Evolutionary conservation across 73 alveolate genomes (phyloP).

Genomic region (Diophrys appendiculata): DNA sequence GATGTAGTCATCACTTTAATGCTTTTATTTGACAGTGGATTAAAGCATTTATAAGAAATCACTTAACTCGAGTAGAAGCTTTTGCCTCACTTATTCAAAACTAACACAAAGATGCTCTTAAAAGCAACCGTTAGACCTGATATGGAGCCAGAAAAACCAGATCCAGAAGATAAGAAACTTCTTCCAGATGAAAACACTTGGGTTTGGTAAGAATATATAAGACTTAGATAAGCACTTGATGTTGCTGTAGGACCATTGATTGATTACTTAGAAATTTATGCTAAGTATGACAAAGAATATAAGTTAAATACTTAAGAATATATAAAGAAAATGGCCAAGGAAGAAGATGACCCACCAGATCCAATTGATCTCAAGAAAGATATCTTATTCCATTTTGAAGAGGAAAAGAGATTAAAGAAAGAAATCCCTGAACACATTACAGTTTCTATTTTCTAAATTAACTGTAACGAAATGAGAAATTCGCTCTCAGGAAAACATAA

Average conservation of each 20-base stretch:
- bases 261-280: constrained; percentile 73
- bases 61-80: constrained; percentile 77
- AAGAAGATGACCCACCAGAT: constrained; percentile 79
- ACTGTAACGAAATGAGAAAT: constrained; percentile 92
- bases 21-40: constrained; percentile 86
- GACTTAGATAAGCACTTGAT: constrained; percentile 64
- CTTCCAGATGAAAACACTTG: constrained; percentile 69
- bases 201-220: constrained; percentile 77
- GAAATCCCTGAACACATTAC: constrained; percentile 81
- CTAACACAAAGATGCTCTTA: constrained; percentile 77
- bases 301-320: constrained; percentile 75
- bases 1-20: constrained; percentile 73
- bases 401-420: constrained; percentile 71
- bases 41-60: constrained; percentile 83
- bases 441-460: constrained; percentile 91
- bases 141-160: constrained; percentile 72
- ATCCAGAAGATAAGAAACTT: constrained; percentile 62
- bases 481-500: constrained; percentile 81
- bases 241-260: constrained; percentile 81
- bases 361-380: constrained; percentile 74
- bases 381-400: constrained; percentile 69
- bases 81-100: constrained; percentile 84
- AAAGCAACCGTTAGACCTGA: constrained; percentile 84
- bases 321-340: constrained; percentile 61
- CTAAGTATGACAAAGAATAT: constrained; percentile 74